These are phyloP conservation scores for Oryza officinalis DNA, from an alignment of 176 grass and related monocot genomes.

Conservation along the genomic window DNA sequence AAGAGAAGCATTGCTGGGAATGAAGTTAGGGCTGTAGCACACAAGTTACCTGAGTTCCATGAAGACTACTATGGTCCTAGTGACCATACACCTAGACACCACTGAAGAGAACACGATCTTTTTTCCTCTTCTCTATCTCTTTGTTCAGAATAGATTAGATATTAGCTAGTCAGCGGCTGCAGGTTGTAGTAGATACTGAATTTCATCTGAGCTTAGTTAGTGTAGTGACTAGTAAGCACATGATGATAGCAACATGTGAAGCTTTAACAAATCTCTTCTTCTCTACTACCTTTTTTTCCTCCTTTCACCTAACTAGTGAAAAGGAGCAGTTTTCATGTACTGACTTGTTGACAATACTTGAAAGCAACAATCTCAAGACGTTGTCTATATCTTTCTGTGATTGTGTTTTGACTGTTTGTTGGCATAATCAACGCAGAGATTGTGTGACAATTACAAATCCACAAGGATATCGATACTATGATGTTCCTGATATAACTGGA, in stretches of 20 bases:
- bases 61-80: conserved; percentile 78
- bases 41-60: conserved; percentile 60
- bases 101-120: conserved; percentile 36
- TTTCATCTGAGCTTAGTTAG: conserved; percentile 6
- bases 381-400: neutral
- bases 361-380: neutral
- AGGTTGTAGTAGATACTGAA: conserved; percentile 21
- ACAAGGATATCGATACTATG: neutral
- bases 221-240: neutral
- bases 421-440: neutral
- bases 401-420: neutral
- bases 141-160: conserved; percentile 29
- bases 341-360: conserved; percentile 15
- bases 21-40: conserved; percentile 28
- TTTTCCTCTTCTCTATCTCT: neutral
- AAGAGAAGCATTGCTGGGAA: conserved; percentile 26
- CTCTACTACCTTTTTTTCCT: neutral
- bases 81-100: conserved; percentile 68
- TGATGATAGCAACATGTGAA: neutral
- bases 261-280: neutral
- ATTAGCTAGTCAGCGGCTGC: conserved; percentile 3
- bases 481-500: neutral
- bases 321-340: conserved; percentile 28
- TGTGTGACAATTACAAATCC: neutral
- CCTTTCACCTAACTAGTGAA: neutral